Conservation (phyloP, 2,329 filamentous ascomycete species). For the Colletotrichum filicis region DNA sequence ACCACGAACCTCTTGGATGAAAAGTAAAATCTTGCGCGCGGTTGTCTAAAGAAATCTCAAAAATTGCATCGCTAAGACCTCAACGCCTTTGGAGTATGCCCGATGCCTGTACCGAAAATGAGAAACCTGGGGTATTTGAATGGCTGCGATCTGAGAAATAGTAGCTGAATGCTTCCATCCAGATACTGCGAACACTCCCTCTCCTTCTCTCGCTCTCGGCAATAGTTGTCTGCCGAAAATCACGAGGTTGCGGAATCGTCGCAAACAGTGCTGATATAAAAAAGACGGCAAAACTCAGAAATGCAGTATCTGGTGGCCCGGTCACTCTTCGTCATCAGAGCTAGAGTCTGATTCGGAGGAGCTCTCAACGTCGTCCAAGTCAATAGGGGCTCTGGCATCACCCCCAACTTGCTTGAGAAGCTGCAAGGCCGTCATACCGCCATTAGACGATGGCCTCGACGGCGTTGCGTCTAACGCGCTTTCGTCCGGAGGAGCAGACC, state of each 20-base stretch:
- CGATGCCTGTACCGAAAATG: not conserved
- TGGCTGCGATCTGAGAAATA: not conserved
- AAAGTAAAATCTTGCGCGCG: not conserved
- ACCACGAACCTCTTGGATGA: not conserved
- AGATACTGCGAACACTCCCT: no score
- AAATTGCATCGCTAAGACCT: not conserved
- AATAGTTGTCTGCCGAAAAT: no score
- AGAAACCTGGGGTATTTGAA: not conserved
- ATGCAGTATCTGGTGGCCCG: not conserved
- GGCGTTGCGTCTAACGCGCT: not conserved
- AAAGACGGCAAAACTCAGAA: not conserved
- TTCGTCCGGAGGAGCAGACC: not conserved
- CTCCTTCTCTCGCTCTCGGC: no score
- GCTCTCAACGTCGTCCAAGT: not conserved
- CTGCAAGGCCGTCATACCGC: conserved; percentile 39
- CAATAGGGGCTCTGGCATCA: not conserved
- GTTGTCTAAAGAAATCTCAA: not conserved
- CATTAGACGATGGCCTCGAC: conserved; percentile 37
- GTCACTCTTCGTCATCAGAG: not conserved
- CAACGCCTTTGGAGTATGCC: not conserved
- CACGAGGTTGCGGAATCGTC: not conserved
- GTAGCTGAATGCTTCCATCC: no score
- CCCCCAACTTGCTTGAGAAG: conserved; percentile 5
- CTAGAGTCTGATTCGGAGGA: conserved; percentile 21
- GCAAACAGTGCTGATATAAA: not conserved